Base-by-base conservation (phyloP, 2,329 filamentous ascomycete species). In the Parasarocladium wereldwijsianum region DNA sequence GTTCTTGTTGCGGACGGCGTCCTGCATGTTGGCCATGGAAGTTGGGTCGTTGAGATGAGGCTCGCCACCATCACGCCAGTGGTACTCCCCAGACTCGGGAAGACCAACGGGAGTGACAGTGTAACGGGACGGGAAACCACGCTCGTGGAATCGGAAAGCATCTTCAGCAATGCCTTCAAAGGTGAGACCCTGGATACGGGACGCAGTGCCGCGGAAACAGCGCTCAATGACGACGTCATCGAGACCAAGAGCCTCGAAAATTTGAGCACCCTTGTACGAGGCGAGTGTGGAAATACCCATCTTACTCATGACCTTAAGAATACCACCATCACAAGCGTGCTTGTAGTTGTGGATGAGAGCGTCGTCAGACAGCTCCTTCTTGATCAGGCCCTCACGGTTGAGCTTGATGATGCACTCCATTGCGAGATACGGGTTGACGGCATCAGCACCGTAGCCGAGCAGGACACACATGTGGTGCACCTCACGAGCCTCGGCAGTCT, bases 391-490 rank as follows among this genome's bases (percentile, higher is more conserved):
- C 57, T 96, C 86, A 28, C 83, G 79, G 62, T 93, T 85, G 57
- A 96, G 79, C 76, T 94, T 96, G 42, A 94, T 62, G 44, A 96
- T 93, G 49, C 86, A 94, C 61, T 96, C 87, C 62, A 94, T 82
- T 11, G 87, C 81, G 29, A 94, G 75, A 55, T 94, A 94, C 13
- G 87, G 87, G 63, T 90, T 93, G 50, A 96, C 75, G 28, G 78
- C 87, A 58, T 96, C 87, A 32, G 80, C 85, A 60, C 87, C 87
- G 46, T 96, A 96, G 32, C 87, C 87, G 36, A 96, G 71, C 24
- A 94, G 69, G n/a, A 96, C 87, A 60, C 84, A 93, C 84, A 94
- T 93, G 60, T 96, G 87, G 55, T 96, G 87, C 6, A 96, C 87
- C 57, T 96, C 87, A 58, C 87, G 83, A 43, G 87, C 87, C 54